Evolutionary conservation across 176 grass and related monocot genomes (phyloP), one percentile per base, ranked within the genome.

Genomic region (Carex littledalei): DNA sequence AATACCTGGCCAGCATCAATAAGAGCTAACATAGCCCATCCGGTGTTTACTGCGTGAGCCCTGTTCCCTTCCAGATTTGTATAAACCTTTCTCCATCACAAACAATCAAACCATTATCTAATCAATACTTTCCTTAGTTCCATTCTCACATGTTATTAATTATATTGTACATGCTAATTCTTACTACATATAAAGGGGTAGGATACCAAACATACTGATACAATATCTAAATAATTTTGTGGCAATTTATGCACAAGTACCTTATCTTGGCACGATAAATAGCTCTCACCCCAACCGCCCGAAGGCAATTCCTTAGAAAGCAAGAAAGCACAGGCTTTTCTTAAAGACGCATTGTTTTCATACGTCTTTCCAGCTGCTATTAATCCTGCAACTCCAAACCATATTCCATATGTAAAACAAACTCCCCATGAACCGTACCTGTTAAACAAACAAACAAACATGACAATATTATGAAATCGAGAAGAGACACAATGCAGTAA

Each of bases 211-310:
- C 18, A 74, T 71, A 81, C 62, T 56, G 20, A 67, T 11, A 14
- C 41, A 57, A 20, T 50, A 84, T 71, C 12, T 24, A 87, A 41
- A 17, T 29, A 43, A 31, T 63, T 75, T 75, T 86, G 6, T 63
- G 56, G 26, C 37, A 67, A 84, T 52, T 67, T 6, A 59, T 75
- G 52, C 45, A 81, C 24, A 52, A 31, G 55, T 80, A 95, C 96
- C 91, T 98, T 92, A 83, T 98, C 86, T 90, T 95, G 93, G 85
- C 86, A 98, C 6, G 96, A 98, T 57, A 98, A 81, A 87, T 98
- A 98, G 85, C 93, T 98, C 89, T 98, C 96, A 63, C 96, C 96
- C 96, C 96, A 98, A 43, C 93, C 96, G 84, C 96, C 96, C 1
- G 86, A 92, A 84, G 96, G 79, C 64, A 94, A 89, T 67, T 98